phyloP scores from a whole-genome alignment of 2,329 filamentous ascomycete species.

The Stagonosporopsis vannaccii region DNA sequence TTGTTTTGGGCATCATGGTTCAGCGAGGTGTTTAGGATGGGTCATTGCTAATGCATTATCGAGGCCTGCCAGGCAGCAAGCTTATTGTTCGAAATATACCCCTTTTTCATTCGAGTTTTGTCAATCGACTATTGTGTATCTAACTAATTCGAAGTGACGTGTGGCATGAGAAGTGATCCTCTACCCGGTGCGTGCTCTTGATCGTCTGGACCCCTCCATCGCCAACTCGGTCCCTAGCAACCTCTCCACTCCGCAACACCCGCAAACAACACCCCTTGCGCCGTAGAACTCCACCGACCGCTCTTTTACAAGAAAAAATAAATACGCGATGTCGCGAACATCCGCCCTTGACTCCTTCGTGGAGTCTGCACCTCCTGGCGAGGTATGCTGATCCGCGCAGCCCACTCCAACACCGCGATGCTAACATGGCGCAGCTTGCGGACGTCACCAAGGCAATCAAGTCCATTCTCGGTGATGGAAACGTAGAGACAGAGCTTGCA shows the following conservation, averaged over 20 bases:
- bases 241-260: conserved; percentile 31
- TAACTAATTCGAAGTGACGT: background rate
- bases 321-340: conserved; percentile 43
- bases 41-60: background rate
- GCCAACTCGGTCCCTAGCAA: conserved; percentile 27
- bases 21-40: conserved; percentile 39
- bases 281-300: conserved; percentile 1
- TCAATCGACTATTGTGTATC: background rate
- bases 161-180: background rate
- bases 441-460: conserved; percentile 96
- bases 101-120: background rate
- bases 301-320: background rate
- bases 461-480: conserved; percentile 74
- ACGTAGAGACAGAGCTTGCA: conserved; percentile 73
- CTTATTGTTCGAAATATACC: conserved; percentile 2
- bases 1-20: conserved; percentile 12
- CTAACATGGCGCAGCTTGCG: conserved; percentile 67
- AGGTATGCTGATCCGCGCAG: conserved; percentile 66
- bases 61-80: conserved; percentile 8
- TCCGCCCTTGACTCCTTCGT: conserved; percentile 75
- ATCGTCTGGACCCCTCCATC: conserved; percentile 25
- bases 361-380: conserved; percentile 91
- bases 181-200: conserved; percentile 11
- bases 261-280: conserved; percentile 20
- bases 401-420: conserved; percentile 1